Base-by-base conservation (phyloP, 345 rosid genomes). In the Melaleuca alternifolia region DNA sequence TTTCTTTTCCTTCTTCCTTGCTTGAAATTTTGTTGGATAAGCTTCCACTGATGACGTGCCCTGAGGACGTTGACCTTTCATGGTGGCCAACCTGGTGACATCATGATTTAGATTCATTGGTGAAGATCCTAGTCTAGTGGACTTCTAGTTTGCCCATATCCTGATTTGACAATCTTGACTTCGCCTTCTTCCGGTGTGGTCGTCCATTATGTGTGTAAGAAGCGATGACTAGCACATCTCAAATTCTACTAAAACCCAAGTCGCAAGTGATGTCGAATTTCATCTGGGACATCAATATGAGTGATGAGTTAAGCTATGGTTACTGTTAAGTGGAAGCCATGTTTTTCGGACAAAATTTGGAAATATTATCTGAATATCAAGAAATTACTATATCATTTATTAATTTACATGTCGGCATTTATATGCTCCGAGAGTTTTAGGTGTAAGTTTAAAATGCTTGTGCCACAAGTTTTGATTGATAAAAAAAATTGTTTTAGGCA, bases 221-320 rank as follows among this genome's bases (percentile, higher is more conserved):
- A 41, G 41, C 41, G 41, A 41, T 41, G 30, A 57, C 3, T 57
- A 24, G 14, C 3, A 0, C 7, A 5, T 26, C 30, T 57, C 7
- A 57, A 24, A 10, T 24, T 10, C 23, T 54, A 54, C 4, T 24
- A n/a, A 56, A 56, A 56, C 61, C 61, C 28, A 56, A 56, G 61
- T 4, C 0, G 14, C 10, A 24, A n/a, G n/a, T n/a, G n/a, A n/a
- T n/a, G n/a, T n/a, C n/a, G n/a, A n/a, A n/a, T 56, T 56, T 24
- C 10, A 10, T 56, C 0, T 1, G 6, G 28, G 28, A 56, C 7
- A 10, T 24, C 1, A 24, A 3, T 0, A 54, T 8, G 9, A 21
- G 12, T 7, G 24, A 4, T n/a, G 11, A 56, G 28, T 56, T 24
- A 11, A 56, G 62, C 14, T 24, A 24, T 56, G 28, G 13, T 24